A percentile compares a stretch with the other conserved stretches of the same genome.
These are phyloP conservation scores for Neonectria punicea DNA, from an alignment of 2,329 filamentous ascomycete species.

Conservation along the genomic window DNA sequence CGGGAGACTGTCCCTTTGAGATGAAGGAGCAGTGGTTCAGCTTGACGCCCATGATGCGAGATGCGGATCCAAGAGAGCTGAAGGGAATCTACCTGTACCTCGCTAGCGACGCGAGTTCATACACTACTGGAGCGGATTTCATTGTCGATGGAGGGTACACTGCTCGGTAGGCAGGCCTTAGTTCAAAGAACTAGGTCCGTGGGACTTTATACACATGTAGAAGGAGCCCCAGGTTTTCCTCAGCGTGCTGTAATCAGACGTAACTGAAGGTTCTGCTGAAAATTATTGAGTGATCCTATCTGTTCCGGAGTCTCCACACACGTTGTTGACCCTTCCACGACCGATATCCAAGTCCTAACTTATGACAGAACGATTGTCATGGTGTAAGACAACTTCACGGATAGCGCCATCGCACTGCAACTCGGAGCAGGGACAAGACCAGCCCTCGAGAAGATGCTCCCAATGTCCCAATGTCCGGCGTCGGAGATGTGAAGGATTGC, in stretches of 20 bases:
- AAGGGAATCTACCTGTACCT: conserved; percentile 48
- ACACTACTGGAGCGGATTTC: conserved; percentile 28
- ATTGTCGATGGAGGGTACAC: conserved; percentile 35
- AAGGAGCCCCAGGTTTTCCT: background rate
- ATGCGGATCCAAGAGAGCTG: conserved; percentile 45
- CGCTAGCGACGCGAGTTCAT: conserved; percentile 29
- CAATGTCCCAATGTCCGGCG: background rate
- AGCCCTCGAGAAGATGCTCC: background rate
- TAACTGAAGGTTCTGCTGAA: background rate
- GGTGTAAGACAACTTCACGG: too few relatives aligned
- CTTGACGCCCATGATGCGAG: conserved; percentile 44
- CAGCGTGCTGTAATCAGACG: background rate
- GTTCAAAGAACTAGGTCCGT: background rate
- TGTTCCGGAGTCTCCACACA: too few relatives aligned
- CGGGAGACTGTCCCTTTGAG: conserved; percentile 45
- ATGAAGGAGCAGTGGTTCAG: conserved; percentile 49
- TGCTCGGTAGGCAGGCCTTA: conserved; percentile 19
- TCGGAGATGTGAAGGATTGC: background rate
- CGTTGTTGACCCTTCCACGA: too few relatives aligned
- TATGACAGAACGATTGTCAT: too few relatives aligned
- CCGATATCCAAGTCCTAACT: too few relatives aligned
- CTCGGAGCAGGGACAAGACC: background rate
- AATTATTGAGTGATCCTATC: too few relatives aligned
- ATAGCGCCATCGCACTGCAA: background rate
- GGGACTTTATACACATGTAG: background rate